Conservation (phyloP, 139 green algal genomes). For the Tetraselmis chui region DNA sequence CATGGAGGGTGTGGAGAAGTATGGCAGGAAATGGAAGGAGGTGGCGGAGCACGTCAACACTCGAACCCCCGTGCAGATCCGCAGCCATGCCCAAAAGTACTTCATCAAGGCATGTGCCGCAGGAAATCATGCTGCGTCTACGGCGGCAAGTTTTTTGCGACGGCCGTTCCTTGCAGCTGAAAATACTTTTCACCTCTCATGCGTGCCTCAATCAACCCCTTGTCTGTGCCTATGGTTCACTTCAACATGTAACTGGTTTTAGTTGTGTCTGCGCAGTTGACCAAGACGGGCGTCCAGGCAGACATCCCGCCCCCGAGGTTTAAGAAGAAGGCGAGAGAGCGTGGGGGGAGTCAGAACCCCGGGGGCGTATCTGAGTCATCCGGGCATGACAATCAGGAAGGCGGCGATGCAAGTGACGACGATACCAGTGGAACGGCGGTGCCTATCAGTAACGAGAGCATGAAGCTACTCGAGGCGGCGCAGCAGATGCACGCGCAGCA, state of each 20-base stretch:
- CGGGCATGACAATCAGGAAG: not conserved
- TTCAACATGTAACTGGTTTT: too few relatives aligned
- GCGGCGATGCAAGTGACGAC: not conserved
- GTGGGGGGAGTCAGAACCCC: not conserved
- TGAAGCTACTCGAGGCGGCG: not conserved
- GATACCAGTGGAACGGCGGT: not conserved
- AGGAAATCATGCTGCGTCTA: too few relatives aligned
- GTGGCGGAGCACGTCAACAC: constrained; percentile 19
- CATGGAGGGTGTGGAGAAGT: constrained; percentile 7
- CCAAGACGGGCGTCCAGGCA: not conserved
- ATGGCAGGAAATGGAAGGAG: constrained; percentile 16
- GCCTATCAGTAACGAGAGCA: not conserved
- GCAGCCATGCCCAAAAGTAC: constrained; percentile 26
- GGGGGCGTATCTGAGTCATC: not conserved
- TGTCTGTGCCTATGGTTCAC: too few relatives aligned
- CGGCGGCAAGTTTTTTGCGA: too few relatives aligned
- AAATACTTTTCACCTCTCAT: too few relatives aligned
- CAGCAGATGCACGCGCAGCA: not conserved
- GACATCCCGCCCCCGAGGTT: not conserved
- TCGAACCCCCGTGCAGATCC: constrained; percentile 22
- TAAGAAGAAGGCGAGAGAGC: not conserved
- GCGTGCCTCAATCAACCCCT: too few relatives aligned
- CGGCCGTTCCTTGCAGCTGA: too few relatives aligned
- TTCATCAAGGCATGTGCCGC: constrained; percentile 22
- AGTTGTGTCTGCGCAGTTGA: too few relatives aligned